Evolutionary conservation across 1,284 basidiomycete genomes (phyloP), one percentile per base, ranked within the genome.

Genomic region (Apiotrichum siamense): DNA sequence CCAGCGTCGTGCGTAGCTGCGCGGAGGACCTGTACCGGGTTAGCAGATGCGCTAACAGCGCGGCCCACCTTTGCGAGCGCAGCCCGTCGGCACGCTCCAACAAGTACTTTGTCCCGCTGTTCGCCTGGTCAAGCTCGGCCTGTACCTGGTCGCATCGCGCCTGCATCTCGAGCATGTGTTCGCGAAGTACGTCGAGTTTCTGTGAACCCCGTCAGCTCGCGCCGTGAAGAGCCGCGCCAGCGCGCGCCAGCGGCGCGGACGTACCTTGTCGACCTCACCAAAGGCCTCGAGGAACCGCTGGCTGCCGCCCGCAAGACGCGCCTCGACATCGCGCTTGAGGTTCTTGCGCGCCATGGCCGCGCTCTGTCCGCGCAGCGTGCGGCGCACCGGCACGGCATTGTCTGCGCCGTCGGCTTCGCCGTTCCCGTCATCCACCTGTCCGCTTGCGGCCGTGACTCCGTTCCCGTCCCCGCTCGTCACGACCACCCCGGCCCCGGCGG

Each of bases 31-130:
- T 88, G 80, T n/a, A n/a, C n/a, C 12, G 17, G 0, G 25, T 54
- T 31, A 49, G 29, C 18, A 35, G 1, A 31, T n/a, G 4, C 5
- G 15, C 37, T 3, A 33, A 45, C 23, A 18, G 13, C 40, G 21
- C 2, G 13, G 47, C 80, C 44, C 50, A 90, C 90, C 87, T 79
- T 69, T 94, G 86, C 47, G 84, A 80, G 18, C 86, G 79, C 32
- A 97, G 74, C 40, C 83, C 88, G 39, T 88, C 86, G 0, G 92
- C 91, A 26, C 87, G 82, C 63, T 93, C 88, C 1, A 97, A 78
- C n/a, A 97, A 72, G 40, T 84, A 82, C 55, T 82, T 84, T 62
- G 90, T 93, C 0, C 86, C 83, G 51, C 83, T 81, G 56, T 85
- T 86, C 1, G 89, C 89, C 21, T 83, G 76, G 38, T 80, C 79